These are phyloP conservation scores for Stagonosporopsis vannaccii DNA, from an alignment of 2,329 filamentous ascomycete species.

Conservation along the genomic window DNA sequence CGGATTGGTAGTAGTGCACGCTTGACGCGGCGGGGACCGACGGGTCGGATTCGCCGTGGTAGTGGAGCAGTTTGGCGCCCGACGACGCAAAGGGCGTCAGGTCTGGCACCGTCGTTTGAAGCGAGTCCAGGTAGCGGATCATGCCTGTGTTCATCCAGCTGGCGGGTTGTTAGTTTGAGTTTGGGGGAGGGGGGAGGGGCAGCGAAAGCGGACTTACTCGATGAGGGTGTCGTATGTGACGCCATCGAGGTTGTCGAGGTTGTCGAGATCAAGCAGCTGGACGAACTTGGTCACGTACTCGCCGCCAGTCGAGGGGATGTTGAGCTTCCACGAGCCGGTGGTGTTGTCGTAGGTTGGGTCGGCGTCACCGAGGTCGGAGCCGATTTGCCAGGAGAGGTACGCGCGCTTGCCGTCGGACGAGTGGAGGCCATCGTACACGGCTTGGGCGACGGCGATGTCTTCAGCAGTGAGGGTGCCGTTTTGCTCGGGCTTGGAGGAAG, in stretches of 20 bases:
- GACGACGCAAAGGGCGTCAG: constrained; percentile 58
- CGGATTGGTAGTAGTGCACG: constrained; percentile 63
- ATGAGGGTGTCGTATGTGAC: constrained; percentile 65
- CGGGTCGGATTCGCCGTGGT: constrained; percentile 64
- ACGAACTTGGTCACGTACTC: constrained; percentile 56
- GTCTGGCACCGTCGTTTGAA: constrained; percentile 64
- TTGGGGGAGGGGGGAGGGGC: neutral
- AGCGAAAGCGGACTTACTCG: no score
- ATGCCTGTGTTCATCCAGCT: constrained; percentile 62
- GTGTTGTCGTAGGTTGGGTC: constrained; percentile 45
- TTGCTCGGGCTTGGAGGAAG: constrained; percentile 33
- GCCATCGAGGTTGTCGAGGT: constrained; percentile 29
- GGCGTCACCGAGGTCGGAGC: constrained; percentile 45
- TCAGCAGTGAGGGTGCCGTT: constrained; percentile 44
- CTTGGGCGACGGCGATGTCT: constrained; percentile 36
- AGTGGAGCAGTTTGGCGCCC: constrained; percentile 66
- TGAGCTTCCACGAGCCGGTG: constrained; percentile 44
- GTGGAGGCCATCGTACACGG: constrained; percentile 49
- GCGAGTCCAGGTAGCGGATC: constrained; percentile 58
- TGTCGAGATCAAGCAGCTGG: constrained; percentile 44
- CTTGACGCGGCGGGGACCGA: constrained; percentile 62
- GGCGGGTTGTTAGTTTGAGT: neutral
- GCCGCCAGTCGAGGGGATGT: constrained; percentile 44
- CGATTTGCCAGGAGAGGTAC: constrained; percentile 52
- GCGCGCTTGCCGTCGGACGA: constrained; percentile 50